Base-by-base conservation (phyloP, 2,329 filamentous ascomycete species). In the Botrytis sinoallii region DNA sequence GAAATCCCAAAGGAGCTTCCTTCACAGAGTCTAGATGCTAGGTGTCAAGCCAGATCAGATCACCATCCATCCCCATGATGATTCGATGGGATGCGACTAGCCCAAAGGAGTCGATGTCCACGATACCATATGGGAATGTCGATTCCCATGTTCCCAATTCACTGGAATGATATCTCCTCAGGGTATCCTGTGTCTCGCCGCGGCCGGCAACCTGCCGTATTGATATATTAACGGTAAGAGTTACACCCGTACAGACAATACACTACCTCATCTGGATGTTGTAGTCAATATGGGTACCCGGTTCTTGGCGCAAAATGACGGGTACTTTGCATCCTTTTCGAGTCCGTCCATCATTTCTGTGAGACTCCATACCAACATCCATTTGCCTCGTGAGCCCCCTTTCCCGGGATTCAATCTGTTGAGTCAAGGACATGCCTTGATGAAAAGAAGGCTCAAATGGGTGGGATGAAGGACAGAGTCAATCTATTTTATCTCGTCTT, bases 211-310 rank as follows among this genome's bases (percentile, higher is more conserved):
- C 70, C 52, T 73, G 52, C 71, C 66, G 48, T 61, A 69, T 57
- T 60, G 71, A 73, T 73, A 73, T 69, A 52, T 73, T 48, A 73
- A 73, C 71, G 71, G 64, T 69, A 44, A 25, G 64, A 29, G 48
- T 66, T 73, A 73, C 71, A 70, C 66, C 71, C 71, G 65, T 73
- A 70, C 65, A 73, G 52, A 32, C 32, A 32, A 70, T 70, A 52
- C 42, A 60, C 44, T 44, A 25, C 63, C 32, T 35, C 44, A 48
- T 38, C 52, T 38, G 57, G 38, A 70, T 70, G 66, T 44, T 40
- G 71, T 70, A 73, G 38, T 69, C 59, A 70, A 38, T 63, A 70
- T 69, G 71, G 42, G 32, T 73, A 70, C 71, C 71, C 71, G 64
- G 71, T 44, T 63, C 65, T 73, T 73, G 66, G 71, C 66, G 10